A percentile compares a stretch with the other conserved stretches of the same genome.
phyloP scores from a whole-genome alignment of 2,329 filamentous ascomycete genomes.

The Onygenales sp. region DNA sequence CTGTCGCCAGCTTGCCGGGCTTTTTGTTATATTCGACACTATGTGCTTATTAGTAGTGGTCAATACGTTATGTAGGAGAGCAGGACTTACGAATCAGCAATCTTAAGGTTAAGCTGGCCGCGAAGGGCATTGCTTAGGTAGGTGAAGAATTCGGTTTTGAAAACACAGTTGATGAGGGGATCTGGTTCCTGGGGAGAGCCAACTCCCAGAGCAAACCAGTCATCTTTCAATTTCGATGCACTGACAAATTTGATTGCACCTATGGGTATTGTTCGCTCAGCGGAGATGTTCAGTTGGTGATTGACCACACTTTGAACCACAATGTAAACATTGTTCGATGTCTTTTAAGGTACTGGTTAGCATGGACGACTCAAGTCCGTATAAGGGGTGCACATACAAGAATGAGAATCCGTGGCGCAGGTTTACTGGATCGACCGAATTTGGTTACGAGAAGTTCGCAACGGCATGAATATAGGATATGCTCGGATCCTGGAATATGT shows the following conservation, averaged over 20 bases:
- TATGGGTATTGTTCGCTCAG: slow-evolving; percentile 73
- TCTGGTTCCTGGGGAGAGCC: slow-evolving; percentile 88
- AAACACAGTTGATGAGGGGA: slow-evolving; percentile 81
- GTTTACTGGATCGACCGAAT: slow-evolving; percentile 91
- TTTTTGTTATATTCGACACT: slow-evolving; percentile 95
- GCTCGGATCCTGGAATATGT: slow-evolving; percentile 47
- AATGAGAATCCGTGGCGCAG: slow-evolving; percentile 73
- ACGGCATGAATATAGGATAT: slow-evolving; percentile 78
- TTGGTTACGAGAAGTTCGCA: slow-evolving; percentile 87
- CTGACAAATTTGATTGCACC: slow-evolving; percentile 84
- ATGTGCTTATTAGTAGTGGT: slow-evolving; percentile 11
- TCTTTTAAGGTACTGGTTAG: slow-evolving; percentile 32
- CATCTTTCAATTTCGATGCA: slow-evolving; percentile 72
- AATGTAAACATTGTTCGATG: slow-evolving; percentile 78
- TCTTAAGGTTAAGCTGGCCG: slow-evolving; percentile 70
- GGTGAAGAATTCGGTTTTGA: slow-evolving; percentile 97
- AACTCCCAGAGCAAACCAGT: slow-evolving; percentile 91
- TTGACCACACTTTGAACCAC: slow-evolving; percentile 77
- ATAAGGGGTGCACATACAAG: slow-evolving; percentile 39
- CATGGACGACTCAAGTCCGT: not conserved
- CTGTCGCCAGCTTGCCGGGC: slow-evolving; percentile 76
- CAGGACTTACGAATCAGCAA: slow-evolving; percentile 55
- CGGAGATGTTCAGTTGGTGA: slow-evolving; percentile 67
- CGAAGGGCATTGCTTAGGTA: slow-evolving; percentile 75
- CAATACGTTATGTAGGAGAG: slow-evolving; percentile 15